These are phyloP conservation scores for Apiotrichum laibachii DNA, from an alignment of 1,284 basidiomycete genomes.

Conservation along the genomic window DNA sequence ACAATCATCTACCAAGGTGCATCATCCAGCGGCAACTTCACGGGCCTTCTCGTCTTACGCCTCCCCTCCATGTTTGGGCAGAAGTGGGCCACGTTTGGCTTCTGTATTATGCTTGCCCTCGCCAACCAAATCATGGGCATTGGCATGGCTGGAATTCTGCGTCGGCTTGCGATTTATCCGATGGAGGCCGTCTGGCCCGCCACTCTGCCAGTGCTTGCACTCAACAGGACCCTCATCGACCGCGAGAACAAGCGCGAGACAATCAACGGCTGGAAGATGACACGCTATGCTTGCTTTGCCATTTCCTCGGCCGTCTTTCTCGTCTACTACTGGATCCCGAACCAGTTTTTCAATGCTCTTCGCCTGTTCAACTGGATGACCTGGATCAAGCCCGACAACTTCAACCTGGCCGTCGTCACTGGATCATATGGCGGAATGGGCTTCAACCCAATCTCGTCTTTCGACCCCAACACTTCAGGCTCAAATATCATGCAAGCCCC, in stretches of 20 bases:
- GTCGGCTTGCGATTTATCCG: slow-evolving; percentile 17
- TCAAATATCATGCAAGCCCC: slow-evolving; percentile 5
- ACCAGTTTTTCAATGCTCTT: slow-evolving; percentile 50
- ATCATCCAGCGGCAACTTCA: neutral
- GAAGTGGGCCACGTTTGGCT: slow-evolving; percentile 6
- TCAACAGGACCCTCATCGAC: slow-evolving; percentile 11
- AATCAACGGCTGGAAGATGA: slow-evolving; percentile 1
- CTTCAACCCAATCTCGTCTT: slow-evolving; percentile 36
- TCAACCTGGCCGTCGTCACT: slow-evolving; percentile 18
- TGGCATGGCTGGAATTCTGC: slow-evolving; percentile 11
- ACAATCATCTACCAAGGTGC: slow-evolving; percentile 1
- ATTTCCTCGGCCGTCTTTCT: slow-evolving; percentile 6
- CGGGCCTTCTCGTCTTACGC: neutral
- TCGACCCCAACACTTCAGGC: slow-evolving; percentile 25
- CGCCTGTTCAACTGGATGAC: slow-evolving; percentile 58
- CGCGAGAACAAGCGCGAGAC: slow-evolving; percentile 5
- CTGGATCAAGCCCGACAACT: slow-evolving; percentile 56
- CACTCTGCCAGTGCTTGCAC: slow-evolving; percentile 9
- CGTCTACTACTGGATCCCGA: slow-evolving; percentile 44
- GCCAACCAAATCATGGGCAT: slow-evolving; percentile 11
- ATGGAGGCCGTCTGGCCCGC: slow-evolving; percentile 15
- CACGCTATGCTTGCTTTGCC: neutral
- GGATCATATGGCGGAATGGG: slow-evolving; percentile 32
- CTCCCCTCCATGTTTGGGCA: slow-evolving; percentile 9
- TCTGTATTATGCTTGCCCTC: slow-evolving; percentile 6